A percentile compares a stretch with the other conserved stretches of the same genome.
phyloP scores from a whole-genome alignment of 306 rosid species.

The Trifolium fragiferum region DNA sequence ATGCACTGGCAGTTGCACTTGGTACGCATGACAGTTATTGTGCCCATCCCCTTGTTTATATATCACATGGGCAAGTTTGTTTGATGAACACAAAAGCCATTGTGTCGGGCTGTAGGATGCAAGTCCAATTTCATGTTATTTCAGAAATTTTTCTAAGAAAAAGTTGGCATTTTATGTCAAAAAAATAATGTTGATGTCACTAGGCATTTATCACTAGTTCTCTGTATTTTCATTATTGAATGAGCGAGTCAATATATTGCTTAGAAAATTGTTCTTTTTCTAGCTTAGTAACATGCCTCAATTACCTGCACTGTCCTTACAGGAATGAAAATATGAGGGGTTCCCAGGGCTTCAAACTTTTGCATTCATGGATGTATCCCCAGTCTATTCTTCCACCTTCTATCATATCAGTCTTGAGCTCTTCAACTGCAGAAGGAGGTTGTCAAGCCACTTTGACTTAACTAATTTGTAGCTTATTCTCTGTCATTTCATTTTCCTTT shows the following conservation, averaged over 20 bases:
- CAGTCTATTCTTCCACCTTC: constrained; percentile 84
- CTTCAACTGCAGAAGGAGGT: constrained; percentile 75
- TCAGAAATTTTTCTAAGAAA: background rate
- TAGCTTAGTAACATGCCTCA: constrained; percentile 40
- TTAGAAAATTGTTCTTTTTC: background rate
- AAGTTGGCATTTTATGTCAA: constrained; percentile 5
- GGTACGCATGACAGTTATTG: background rate
- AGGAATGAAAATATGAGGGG: constrained; percentile 50
- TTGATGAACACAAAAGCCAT: constrained; percentile 9
- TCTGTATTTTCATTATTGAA: constrained; percentile 12
- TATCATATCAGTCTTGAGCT: constrained; percentile 70
- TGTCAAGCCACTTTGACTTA: constrained; percentile 30
- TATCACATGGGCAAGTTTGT: background rate
- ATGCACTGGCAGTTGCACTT: background rate
- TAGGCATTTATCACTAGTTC: constrained; percentile 10
- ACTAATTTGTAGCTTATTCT: constrained; percentile 10
- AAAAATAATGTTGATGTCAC: background rate
- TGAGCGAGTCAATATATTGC: background rate
- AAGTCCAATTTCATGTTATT: background rate
- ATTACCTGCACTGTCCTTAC: constrained; percentile 44
- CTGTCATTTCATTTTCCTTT: constrained; percentile 19
- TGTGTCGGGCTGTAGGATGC: background rate
- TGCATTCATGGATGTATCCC: constrained; percentile 95
- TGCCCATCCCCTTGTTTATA: background rate
- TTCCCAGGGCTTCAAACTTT: constrained; percentile 48